These are phyloP conservation scores for Oryza brachyantha DNA, from an alignment of 176 grass and related monocot genomes.

Conservation along the genomic window DNA sequence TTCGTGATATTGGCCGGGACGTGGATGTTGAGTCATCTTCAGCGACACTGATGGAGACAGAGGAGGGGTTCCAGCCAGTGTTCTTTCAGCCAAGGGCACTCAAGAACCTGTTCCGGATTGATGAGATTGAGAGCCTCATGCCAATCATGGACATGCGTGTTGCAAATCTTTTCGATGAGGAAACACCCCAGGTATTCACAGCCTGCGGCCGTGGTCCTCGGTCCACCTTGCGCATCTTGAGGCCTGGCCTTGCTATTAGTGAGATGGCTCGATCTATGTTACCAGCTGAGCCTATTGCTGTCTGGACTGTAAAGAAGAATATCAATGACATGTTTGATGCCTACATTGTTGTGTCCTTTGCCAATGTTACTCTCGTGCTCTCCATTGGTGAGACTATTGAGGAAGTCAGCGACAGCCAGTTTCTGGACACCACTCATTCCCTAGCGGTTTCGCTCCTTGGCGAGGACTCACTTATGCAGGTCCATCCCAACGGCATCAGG, in stretches of 20 bases:
- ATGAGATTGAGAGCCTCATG: constrained; percentile 87
- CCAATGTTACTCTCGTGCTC: constrained; percentile 89
- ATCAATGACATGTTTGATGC: constrained; percentile 93
- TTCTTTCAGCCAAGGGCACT: constrained; percentile 89
- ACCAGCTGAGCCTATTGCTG: constrained; percentile 84
- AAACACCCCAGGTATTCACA: constrained; percentile 89
- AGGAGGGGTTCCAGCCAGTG: constrained; percentile 94
- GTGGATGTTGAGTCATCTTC: constrained; percentile 94
- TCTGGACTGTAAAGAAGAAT: constrained; percentile 99
- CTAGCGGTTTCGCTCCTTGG: constrained; percentile 85
- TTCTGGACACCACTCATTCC: constrained; percentile 89
- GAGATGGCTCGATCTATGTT: constrained; percentile 96
- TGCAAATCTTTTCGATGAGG: constrained; percentile 92
- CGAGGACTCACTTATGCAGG: constrained; percentile 98
- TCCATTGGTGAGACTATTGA: constrained; percentile 98
- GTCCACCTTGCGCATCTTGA: constrained; percentile 76
- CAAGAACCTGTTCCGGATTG: constrained; percentile 69
- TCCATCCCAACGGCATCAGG: constrained; percentile 89
- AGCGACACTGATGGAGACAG: constrained; percentile 86
- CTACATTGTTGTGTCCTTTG: constrained; percentile 92
- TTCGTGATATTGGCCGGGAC: constrained; percentile 82
- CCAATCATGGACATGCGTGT: constrained; percentile 95
- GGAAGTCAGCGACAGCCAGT: constrained; percentile 94
- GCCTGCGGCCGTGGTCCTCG: constrained; percentile 82
- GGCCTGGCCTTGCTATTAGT: constrained; percentile 91